Conservation (phyloP, 2,329 filamentous ascomycete genomes). For the Pyrenophora graminea region DNA sequence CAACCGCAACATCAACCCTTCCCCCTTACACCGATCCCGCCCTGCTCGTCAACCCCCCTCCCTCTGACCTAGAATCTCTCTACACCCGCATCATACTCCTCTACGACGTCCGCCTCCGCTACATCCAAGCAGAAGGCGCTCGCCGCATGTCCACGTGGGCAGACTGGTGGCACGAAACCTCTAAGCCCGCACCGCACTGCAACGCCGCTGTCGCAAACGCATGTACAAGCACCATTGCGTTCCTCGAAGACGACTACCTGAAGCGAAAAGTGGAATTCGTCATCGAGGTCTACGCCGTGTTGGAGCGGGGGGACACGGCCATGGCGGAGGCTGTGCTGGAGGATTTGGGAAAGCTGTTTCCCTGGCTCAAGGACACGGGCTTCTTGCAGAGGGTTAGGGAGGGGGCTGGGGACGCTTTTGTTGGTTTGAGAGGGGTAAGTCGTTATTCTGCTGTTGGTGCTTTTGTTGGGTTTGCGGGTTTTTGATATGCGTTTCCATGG, state of each 20-base stretch:
- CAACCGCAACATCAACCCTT: too few relatives aligned
- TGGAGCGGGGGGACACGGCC: background rate
- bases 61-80: background rate
- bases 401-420: too few relatives aligned
- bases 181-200: background rate
- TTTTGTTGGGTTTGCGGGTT: too few relatives aligned
- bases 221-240: background rate
- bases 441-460: too few relatives aligned
- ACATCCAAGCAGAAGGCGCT: background rate
- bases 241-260: background rate
- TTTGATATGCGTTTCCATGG: too few relatives aligned
- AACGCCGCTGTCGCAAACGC: background rate
- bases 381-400: too few relatives aligned
- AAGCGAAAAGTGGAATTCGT: slow-evolving; percentile 3
- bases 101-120: background rate
- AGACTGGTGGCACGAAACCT: background rate
- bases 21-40: too few relatives aligned
- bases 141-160: background rate
- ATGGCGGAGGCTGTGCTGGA: background rate
- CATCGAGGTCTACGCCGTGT: background rate
- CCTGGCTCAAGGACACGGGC: too few relatives aligned
- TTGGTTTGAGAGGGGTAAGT: too few relatives aligned
- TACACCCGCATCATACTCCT: background rate
- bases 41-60: too few relatives aligned
- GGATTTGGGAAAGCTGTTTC: background rate